Base-by-base conservation (phyloP, 306 rosid genomes). In the Nissolia schottii region DNA sequence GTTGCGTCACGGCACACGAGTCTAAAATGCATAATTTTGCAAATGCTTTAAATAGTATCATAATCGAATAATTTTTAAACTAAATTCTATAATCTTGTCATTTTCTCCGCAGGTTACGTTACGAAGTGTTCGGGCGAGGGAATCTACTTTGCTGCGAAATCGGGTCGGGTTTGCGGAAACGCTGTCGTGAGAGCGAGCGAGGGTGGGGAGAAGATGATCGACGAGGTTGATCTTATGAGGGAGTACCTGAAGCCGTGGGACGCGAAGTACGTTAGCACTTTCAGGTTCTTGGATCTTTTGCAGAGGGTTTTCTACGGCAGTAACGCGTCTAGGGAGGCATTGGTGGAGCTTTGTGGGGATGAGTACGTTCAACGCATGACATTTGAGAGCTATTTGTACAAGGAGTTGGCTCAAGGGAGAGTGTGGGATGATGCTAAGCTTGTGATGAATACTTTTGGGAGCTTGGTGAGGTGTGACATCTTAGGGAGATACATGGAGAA, bases 281-380 rank as follows among this genome's bases (percentile, higher is more conserved):
- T 87, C 29, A 84, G 87, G 84, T 80, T 90, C 34, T 49, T 93
- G 86, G 98, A 93, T 80, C 22, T 93, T 67, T 61, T 93, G 87
- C 97, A 93, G 41, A 81, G 90, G 77, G 98, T 89, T 15, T 90
- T 93, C 59, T 93, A 93, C 7, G 90, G 89, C 4, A 85, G 88
- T 55, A 85, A 93, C 18, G 96, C 86, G 3, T 71, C 73, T 4
- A 88, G 93, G 71, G 98, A 93, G 71, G 98, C 98, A 2, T 70
- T 93, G 88, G 97, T 93, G 85, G 98, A 93, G 85, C 55, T 93
- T 2, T 93, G 98, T 64, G 97, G 91, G 35, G 91, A 93, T 29
- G 93, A 93, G 87, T 88, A 93, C 28, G 98, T 93, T 62, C 98
- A 93, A 45, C 78, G 96, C n/a, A 90, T 90, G 97, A 85, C 97